Evolutionary conservation across 73 alveolate species (phyloP).

Genomic region (Paramecium sexaurelia): DNA sequence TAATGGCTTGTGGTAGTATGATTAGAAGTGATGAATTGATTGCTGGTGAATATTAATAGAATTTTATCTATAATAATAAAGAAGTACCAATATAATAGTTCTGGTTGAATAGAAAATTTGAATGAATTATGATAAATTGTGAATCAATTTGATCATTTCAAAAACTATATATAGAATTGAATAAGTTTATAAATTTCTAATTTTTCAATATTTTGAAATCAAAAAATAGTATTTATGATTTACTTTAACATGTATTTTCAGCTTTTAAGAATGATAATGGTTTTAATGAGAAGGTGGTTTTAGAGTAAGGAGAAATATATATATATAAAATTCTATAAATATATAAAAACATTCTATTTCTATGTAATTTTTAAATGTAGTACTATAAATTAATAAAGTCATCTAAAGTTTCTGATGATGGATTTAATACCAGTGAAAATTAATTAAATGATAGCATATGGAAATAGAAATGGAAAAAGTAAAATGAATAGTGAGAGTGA

Average conservation of each 20-base stretch:
- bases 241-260: no score
- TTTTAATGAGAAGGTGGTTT: not conserved
- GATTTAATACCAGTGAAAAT: not conserved
- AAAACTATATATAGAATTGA: no score
- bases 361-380: not conserved
- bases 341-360: no score
- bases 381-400: not conserved
- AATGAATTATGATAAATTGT: not conserved
- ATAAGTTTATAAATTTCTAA: not conserved
- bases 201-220: not conserved
- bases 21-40: slow-evolving; percentile 41
- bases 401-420: not conserved
- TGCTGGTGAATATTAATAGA: not conserved
- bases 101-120: not conserved
- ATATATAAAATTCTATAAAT: no score
- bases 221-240: no score
- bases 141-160: not conserved
- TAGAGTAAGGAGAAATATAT: not conserved
- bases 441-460: not conserved
- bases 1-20: slow-evolving; percentile 66
- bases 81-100: not conserved
- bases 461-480: not conserved
- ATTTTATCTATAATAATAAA: not conserved
- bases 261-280: no score
- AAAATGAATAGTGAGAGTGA: not conserved